These are phyloP conservation scores for Ascochyta clinopodiicola DNA, from an alignment of 2,329 filamentous ascomycete species.

Conservation along the genomic window DNA sequence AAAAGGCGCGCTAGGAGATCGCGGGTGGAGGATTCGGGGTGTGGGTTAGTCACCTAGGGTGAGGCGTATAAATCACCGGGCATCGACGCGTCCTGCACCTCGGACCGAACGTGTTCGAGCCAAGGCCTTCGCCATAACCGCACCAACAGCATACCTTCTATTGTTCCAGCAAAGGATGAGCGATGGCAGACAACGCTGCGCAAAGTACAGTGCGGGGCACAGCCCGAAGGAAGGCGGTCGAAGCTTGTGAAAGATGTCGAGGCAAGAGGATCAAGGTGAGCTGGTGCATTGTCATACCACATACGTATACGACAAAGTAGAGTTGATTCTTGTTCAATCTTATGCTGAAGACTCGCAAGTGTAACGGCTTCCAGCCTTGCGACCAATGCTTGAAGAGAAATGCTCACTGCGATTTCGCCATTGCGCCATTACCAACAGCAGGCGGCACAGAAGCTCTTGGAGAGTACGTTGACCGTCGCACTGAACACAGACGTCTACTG, in stretches of 20 bases:
- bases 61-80: too few relatives aligned
- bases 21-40: too few relatives aligned
- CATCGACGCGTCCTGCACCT: neutral
- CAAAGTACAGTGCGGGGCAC: neutral
- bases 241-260: constrained; percentile 1
- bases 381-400: neutral
- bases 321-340: neutral
- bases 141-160: neutral
- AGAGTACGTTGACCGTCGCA: neutral
- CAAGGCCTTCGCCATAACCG: neutral
- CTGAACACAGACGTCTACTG: neutral
- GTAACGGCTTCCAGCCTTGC: neutral
- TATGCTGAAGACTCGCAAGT: neutral
- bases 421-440: neutral
- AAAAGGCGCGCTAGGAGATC: too few relatives aligned
- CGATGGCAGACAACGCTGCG: neutral
- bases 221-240: neutral
- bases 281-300: neutral
- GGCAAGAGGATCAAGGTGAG: constrained; percentile 2
- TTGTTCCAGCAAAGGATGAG: neutral
- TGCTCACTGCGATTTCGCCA: neutral
- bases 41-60: too few relatives aligned
- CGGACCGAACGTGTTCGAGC: neutral
- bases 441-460: neutral
- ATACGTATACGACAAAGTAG: neutral